Percentiles rank a stretch among this genome's conserved stretches.
Conservation (phyloP, 1,139 yeast genomes). For the Suhomyces anneliseae region DNA sequence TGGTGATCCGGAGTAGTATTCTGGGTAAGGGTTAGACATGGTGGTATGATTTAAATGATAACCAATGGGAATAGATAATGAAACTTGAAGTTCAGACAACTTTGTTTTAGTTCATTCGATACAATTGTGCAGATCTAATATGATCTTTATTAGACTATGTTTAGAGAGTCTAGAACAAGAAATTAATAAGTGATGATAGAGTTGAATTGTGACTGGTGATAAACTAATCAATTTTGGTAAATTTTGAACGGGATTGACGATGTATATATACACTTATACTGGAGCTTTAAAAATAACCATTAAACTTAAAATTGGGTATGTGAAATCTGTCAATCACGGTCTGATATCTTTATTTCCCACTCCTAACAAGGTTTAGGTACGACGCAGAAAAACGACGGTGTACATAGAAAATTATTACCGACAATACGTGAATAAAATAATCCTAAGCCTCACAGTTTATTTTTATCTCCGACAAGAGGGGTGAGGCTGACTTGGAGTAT, state of each 20-base stretch:
- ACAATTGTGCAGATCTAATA: neutral
- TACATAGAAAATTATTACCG: slow-evolving; percentile 5
- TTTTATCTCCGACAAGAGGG: neutral
- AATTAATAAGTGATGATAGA: no score
- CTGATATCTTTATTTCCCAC: neutral
- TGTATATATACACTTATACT: no score
- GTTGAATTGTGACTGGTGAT: no score
- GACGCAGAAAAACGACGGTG: neutral
- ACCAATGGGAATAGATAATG: no score
- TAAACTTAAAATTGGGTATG: neutral
- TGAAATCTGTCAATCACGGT: slow-evolving; percentile 9
- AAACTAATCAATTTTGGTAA: no score
- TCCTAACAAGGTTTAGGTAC: neutral
- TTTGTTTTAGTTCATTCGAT: neutral
- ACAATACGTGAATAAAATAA: neutral
- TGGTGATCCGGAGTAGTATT: slow-evolving; percentile 8
- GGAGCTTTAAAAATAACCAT: neutral
- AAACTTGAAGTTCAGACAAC: neutral
- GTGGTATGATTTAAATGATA: neutral
- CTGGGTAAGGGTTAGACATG: slow-evolving; percentile 12
- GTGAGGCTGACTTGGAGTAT: no score
- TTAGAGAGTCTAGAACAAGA: no score
- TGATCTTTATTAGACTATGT: neutral
- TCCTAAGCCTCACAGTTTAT: neutral
- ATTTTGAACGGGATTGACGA: neutral